These are phyloP conservation scores for Perkinsus marinus DNA, from an alignment of 169 alveolate species.

Conservation along the genomic window DNA sequence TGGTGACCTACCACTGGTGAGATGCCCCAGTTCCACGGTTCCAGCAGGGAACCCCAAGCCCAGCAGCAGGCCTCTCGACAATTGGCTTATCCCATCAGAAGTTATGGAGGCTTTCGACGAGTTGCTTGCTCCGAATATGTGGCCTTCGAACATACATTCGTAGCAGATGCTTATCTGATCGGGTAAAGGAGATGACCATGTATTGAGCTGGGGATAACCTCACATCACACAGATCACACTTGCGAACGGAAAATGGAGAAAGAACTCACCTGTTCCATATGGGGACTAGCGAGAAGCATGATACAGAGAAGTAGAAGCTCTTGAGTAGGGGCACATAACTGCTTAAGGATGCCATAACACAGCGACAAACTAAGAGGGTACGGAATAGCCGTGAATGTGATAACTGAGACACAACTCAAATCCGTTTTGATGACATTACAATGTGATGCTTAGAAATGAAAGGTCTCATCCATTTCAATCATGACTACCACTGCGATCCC, in stretches of 20 bases:
- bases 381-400: too few relatives aligned
- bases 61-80: background rate
- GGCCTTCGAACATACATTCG: background rate
- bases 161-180: background rate
- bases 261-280: too few relatives aligned
- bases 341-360: too few relatives aligned
- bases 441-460: background rate
- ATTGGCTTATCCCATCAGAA: background rate
- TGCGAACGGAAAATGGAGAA: too few relatives aligned
- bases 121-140: background rate
- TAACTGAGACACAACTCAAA: too few relatives aligned
- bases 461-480: background rate
- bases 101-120: background rate
- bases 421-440: background rate
- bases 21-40: too few relatives aligned
- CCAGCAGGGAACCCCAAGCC: background rate
- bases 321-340: too few relatives aligned
- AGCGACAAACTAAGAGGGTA: too few relatives aligned
- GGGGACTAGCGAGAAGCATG: too few relatives aligned
- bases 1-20: too few relatives aligned
- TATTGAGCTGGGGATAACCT: background rate
- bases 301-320: too few relatives aligned
- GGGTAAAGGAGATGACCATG: background rate
- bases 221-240: background rate
- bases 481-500: background rate